phyloP scores from a whole-genome alignment of 257 asterid species.

The Dorcoceras hygrometricum region DNA sequence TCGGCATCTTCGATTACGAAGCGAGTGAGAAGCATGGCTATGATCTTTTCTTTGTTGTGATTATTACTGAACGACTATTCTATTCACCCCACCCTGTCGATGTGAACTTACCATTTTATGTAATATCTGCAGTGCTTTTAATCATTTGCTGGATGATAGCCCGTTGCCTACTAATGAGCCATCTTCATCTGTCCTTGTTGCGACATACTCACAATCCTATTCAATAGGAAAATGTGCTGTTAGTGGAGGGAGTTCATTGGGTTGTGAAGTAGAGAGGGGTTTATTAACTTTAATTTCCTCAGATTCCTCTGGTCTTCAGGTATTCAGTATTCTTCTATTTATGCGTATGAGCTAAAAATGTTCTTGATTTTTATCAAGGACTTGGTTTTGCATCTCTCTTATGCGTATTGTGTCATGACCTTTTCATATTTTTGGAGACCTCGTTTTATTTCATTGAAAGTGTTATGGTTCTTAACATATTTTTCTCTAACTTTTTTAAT shows the following conservation, averaged over 20 bases:
- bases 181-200: constrained; percentile 81
- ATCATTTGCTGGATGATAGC: constrained; percentile 85
- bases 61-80: constrained; percentile 13
- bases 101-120: constrained; percentile 23
- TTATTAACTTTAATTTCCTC: constrained; percentile 75
- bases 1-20: constrained; percentile 86
- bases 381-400: constrained; percentile 12
- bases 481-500: constrained; percentile 28
- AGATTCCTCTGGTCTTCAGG: constrained; percentile 91
- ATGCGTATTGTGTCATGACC: constrained; percentile 1
- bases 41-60: constrained; percentile 1
- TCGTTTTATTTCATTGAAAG: background rate
- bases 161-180: constrained; percentile 85
- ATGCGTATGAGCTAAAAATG: constrained; percentile 15
- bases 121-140: constrained; percentile 64
- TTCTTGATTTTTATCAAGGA: constrained; percentile 10
- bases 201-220: constrained; percentile 51
- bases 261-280: constrained; percentile 81
- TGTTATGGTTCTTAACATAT: background rate
- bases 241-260: constrained; percentile 54
- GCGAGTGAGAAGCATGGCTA: constrained; percentile 58
- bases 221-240: constrained; percentile 51
- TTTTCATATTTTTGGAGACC: background rate
- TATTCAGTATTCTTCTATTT: constrained; percentile 46
- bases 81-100: constrained; percentile 7